Evolutionary conservation across 345 rosid species (phyloP).

Genomic region (Raphanus raphanistrum): DNA sequence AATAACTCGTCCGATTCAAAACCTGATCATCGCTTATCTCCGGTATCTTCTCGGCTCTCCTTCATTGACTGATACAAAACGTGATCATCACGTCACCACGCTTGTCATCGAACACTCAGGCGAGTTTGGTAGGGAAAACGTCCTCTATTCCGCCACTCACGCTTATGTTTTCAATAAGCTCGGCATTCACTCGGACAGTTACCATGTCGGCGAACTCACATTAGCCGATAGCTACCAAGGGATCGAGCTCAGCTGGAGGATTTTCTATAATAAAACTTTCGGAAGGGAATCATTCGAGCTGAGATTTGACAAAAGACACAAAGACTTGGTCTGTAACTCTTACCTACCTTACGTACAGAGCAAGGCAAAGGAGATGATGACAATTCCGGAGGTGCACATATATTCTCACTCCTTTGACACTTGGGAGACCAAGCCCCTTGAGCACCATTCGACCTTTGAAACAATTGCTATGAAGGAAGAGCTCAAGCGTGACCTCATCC

Average conservation of each 20-base stretch:
- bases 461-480: constrained; percentile 51
- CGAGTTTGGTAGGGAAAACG: not conserved
- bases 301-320: not conserved
- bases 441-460: constrained; percentile 54
- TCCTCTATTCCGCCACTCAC: not conserved
- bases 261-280: not conserved
- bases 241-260: not conserved
- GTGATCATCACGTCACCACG: not conserved
- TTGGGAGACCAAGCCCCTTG: constrained; percentile 52
- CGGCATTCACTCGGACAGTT: not conserved
- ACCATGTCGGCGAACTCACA: not conserved
- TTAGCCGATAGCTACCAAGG: not conserved
- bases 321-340: not conserved
- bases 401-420: constrained; percentile 24
- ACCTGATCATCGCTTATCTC: not conserved
- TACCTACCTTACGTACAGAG: not conserved
- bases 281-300: not conserved
- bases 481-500: constrained; percentile 39
- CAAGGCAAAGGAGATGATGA: constrained; percentile 17
- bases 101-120: not conserved
- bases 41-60: not conserved
- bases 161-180: not conserved
- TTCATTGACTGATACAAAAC: not conserved
- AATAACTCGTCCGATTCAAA: not conserved
- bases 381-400: constrained; percentile 21